Base-by-base conservation (phyloP, 371 early-diverging fungal species). In the Mucor circinelloides region DNA sequence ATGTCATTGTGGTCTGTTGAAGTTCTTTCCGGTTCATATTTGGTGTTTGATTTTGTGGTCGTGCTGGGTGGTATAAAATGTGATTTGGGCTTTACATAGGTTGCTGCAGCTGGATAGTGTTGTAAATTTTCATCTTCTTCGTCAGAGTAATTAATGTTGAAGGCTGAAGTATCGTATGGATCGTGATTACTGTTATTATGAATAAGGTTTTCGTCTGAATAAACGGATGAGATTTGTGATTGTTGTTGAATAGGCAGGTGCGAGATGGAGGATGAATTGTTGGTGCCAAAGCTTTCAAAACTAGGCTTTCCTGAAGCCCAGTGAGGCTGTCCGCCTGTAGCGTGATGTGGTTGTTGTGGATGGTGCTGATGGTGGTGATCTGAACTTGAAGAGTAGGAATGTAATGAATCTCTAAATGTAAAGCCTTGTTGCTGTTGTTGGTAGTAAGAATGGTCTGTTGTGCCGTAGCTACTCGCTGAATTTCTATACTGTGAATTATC, bases 61-160 rank as follows among this genome's bases (percentile, higher is more conserved):
- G 21, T 31, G 66, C 31, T 2, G 48, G 66, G 42, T 2, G 48
- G 23, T 50, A 12, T 23, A 21, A 58, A 46, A 8, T 17, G 27
- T 17, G 59, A n/a, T 58, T 27, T 48, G 15, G 52, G 17, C 13
- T 34, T 30, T 34, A 36, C 27, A 27, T 25, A 50, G 25, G 25
- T 25, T 23, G 52, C 15, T 13, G 56, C 12, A 31, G 31, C 19
- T 56, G 32, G 56, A 30, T 56, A 56, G 17, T 17, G 17, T 6
- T n/a, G 31, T 8, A 52, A 15, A 12, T 31, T 28, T 19, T 56
- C 31, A 32, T 60, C 38, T n/a, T 72, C 78, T 42, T 76, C 73
- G 63, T 79, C 77, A 6, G 83, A 83, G 42, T 84, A 84, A 64
- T 78, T 72, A 19, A 81, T 74, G 28, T 84, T 84, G 42, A 81